Percentiles rank a stretch among this genome's conserved stretches.
These are phyloP conservation scores for Eucalyptus pumila DNA, from an alignment of 345 rosid species.

Conservation along the genomic window DNA sequence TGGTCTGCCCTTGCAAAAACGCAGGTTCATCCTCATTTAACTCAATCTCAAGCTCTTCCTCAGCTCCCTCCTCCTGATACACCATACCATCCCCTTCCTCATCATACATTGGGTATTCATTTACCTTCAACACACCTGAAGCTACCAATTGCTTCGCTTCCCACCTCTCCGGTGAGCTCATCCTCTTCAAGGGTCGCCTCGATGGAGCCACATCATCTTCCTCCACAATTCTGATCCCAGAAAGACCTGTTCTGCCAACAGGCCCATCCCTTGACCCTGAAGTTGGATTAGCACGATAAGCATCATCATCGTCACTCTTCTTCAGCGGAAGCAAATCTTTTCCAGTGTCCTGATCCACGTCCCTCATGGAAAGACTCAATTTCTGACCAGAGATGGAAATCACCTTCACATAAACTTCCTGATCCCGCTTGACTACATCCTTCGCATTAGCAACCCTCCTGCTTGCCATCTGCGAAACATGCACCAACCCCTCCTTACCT, in stretches of 20 bases:
- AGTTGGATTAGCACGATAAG: conserved; percentile 34
- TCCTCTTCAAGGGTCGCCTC: conserved; percentile 65
- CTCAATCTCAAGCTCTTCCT: conserved; percentile 93
- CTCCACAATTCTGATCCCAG: conserved; percentile 61
- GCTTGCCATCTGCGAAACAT: conserved; percentile 74
- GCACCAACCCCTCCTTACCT: conserved; percentile 91
- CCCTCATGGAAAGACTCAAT: conserved; percentile 67
- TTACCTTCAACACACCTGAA: conserved; percentile 54
- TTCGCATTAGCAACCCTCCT: conserved; percentile 46
- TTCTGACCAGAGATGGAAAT: conserved; percentile 53
- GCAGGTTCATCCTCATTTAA: conserved; percentile 85
- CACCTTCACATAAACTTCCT: conserved; percentile 73
- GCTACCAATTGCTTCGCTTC: conserved; percentile 90
- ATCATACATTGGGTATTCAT: conserved; percentile 71
- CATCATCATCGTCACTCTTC: conserved; percentile 41
- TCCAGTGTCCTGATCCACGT: conserved; percentile 77
- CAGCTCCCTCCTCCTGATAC: conserved; percentile 78
- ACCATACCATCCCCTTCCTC: conserved; percentile 74
- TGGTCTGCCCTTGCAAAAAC: conserved; percentile 69
- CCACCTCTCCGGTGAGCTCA: conserved; percentile 86
- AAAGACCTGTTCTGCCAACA: conserved; percentile 48
- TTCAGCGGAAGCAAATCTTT: conserved; percentile 71
- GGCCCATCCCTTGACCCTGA: conserved; percentile 47
- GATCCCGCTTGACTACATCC: conserved; percentile 62
- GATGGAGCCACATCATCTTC: conserved; percentile 40